These are phyloP conservation scores for Heterobasidion occidentale DNA, from an alignment of 1,284 basidiomycete species.

Conservation along the genomic window DNA sequence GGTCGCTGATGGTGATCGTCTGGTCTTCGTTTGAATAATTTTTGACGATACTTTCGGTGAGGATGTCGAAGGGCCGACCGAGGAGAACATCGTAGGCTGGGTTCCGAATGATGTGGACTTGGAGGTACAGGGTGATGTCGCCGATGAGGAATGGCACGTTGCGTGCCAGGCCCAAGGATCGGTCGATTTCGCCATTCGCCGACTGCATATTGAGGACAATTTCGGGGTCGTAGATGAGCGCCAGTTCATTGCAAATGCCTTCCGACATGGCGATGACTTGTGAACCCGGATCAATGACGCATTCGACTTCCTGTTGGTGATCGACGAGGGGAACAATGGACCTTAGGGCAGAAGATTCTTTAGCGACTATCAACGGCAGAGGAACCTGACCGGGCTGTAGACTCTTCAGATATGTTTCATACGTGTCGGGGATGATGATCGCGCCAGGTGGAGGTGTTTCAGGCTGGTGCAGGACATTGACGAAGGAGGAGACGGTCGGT, in stretches of 20 bases:
- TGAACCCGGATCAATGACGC: background rate
- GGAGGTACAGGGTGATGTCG: conserved; percentile 13
- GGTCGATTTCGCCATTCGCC: conserved; percentile 18
- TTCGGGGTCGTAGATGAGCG: background rate
- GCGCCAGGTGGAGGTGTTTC: background rate
- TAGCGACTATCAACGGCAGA: background rate
- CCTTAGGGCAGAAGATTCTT: background rate
- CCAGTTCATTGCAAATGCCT: background rate
- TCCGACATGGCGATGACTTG: background rate
- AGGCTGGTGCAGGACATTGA: background rate
- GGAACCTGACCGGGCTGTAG: background rate
- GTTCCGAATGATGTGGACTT: conserved; percentile 16
- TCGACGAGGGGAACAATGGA: background rate
- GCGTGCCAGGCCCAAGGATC: conserved; percentile 16
- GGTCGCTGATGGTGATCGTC: background rate
- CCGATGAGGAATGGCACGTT: background rate
- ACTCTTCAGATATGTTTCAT: background rate
- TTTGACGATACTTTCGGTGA: background rate
- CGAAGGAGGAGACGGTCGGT: background rate
- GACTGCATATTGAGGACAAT: conserved; percentile 1
- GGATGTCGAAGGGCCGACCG: background rate
- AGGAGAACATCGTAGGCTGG: conserved; percentile 23
- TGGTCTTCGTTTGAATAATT: background rate
- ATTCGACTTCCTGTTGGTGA: background rate
- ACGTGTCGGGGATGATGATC: background rate